Base-by-base conservation (phyloP, 129 eudicot genomes). In the Lactuca saligna region DNA sequence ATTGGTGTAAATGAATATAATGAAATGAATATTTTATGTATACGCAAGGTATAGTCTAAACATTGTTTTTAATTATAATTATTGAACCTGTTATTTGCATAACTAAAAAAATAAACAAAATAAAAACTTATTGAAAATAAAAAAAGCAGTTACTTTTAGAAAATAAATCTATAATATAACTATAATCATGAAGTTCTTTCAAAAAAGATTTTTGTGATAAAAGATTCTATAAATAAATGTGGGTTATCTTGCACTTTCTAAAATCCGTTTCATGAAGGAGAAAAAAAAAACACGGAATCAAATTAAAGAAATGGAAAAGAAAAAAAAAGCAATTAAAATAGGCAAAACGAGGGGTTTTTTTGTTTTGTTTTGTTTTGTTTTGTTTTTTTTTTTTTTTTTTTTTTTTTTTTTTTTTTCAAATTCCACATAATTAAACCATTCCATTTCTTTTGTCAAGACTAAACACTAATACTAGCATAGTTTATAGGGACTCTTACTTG, bases 401-500 rank as follows among this genome's bases (percentile, higher is more conserved):
- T 20, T 20, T 20, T 20, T 20, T 20, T 20, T 20, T 20, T 20
- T 20, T 20, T 20, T 20, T 20, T 20, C 20, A 20, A 42, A 42
- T 8, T 42, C 13, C 13, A 12, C 8, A 2, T 0, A 4, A 12
- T 6, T 10, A 46, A 46, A 39, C 2, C 51, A 3, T 11, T 46
- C 0, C n/a, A 3, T 46, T 46, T 4, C 51, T 12, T 10, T 0
- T 3, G 8, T 12, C 7, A 11, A 11, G 8, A 8, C 6, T 13
- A 10, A 2, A 35, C 6, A 6, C 38, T 35, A 35, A 4, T 35
- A 6, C 38, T 35, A 35, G 0, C 6, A 12, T 7, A 20, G 50
- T 11, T 66, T n/a, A 17, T 49, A 39, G 38, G 29, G 16, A 31
- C 12, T 34, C 58, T 67, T 48, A 82, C 90, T 66, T 85, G 90